These are phyloP conservation scores for Phytophthora capsici DNA, from an alignment of 352 stramenopile genomes.

Conservation along the genomic window DNA sequence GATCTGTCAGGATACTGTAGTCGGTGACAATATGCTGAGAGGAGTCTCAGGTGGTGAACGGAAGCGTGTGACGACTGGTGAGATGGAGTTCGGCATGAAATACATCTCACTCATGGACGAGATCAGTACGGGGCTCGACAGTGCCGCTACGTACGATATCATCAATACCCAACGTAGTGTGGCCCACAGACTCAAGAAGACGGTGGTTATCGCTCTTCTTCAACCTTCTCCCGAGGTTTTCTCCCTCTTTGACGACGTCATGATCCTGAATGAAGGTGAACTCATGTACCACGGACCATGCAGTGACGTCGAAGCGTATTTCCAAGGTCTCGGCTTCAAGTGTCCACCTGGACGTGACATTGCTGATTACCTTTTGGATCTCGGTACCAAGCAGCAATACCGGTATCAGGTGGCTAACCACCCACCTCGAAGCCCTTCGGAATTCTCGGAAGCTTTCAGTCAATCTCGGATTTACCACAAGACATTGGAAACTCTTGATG, in stretches of 20 bases:
- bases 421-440: constrained; percentile 10
- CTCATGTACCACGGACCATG: constrained; percentile 29
- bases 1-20: constrained; percentile 33
- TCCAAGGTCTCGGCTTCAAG: constrained; percentile 40
- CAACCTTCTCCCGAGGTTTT: constrained; percentile 17
- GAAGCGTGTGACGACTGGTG: constrained; percentile 90
- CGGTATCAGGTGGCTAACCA: constrained; percentile 7
- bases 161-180: constrained; percentile 24
- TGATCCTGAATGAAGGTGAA: constrained; percentile 18
- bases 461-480: constrained; percentile 24
- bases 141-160: constrained; percentile 24
- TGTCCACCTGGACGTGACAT: constrained; percentile 33
- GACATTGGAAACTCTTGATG: constrained; percentile 13
- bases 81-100: constrained; percentile 90
- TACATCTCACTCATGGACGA: constrained; percentile 81
- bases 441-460: constrained; percentile 44
- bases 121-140: constrained; percentile 70
- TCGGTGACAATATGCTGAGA: constrained; percentile 64
- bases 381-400: constrained; percentile 41
- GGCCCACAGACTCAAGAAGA: constrained; percentile 10
- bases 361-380: constrained; percentile 41
- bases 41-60: constrained; percentile 87
- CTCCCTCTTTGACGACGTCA: constrained; percentile 15
- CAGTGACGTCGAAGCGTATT: constrained; percentile 35
- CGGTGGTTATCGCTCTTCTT: constrained; percentile 17